Evolutionary conservation across 164 flowering plant species (phyloP), one percentile per base, ranked within the genome.

Genomic region (Sedum album): DNA sequence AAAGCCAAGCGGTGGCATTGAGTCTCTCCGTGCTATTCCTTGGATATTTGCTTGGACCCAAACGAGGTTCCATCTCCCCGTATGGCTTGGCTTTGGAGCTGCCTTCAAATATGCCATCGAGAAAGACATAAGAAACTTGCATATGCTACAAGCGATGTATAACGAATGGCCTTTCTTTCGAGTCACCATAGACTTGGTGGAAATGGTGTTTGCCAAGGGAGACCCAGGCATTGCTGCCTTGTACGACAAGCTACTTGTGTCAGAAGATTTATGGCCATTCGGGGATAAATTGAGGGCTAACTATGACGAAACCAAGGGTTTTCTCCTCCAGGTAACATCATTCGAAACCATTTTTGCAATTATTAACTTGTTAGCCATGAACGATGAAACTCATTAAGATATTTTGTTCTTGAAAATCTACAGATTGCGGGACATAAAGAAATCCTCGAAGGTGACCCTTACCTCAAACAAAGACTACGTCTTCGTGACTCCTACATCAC

Each of bases 21-120:
- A 95, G 79, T 90, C 99, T 33, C 95, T 95, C n/a, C 87, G 98
- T 74, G 98, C 98, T 39, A 95, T 95, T 66, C 99, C 99, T 6
- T 95, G 99, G 99, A 95, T 95, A 71, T 95, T 95, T 79, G 97
- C 99, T 2, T 95, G 99, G 99, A 92, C 97, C 0, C 99, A 95
- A 60, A 95, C 99, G 15, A 82, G 99, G 82, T 94, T 94, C 68
- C 99, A 94, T 78, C 97, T 94, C 51, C 99, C 99, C 0, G 99
- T 94, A 21, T 95, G 99, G 99, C 91, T 95, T 20, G 99, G 99
- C 8, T 92, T 92, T 73, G 95, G 99, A 66, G 91, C 84, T 46
- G 99, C 97, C 39, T 95, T 95, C 73, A 90, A 83, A 70, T 76
- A 84, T 71, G 79, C 78, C 31, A 82, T 95, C 61, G 61, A 84